phyloP scores from a whole-genome alignment of 805 yeast genomes.

The Zygosaccharomyces siamensis region DNA sequence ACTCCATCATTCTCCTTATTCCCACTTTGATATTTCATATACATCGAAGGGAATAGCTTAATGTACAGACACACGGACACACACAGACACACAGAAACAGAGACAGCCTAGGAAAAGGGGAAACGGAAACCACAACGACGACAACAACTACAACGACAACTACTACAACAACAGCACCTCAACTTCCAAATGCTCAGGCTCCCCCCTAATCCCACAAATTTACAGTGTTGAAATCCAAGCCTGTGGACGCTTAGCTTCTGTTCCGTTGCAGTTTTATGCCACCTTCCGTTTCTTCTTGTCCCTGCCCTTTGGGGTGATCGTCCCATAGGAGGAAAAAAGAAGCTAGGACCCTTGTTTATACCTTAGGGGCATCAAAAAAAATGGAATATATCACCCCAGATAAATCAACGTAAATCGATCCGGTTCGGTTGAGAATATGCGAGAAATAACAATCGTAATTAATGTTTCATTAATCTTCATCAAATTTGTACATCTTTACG shows the following conservation, averaged over 20 bases:
- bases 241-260: no score
- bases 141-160: neutral
- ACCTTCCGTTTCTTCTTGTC: neutral
- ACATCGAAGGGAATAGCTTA: conserved; percentile 5
- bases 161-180: neutral
- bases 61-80: neutral
- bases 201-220: neutral
- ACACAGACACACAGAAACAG: neutral
- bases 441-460: no score
- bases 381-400: neutral
- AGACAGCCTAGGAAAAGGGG: no score
- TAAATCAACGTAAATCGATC: neutral
- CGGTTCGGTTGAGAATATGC: neutral
- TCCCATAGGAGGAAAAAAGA: neutral
- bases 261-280: neutral
- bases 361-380: neutral
- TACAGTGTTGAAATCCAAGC: neutral
- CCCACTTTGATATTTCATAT: conserved; percentile 11
- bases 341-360: neutral
- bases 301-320: neutral
- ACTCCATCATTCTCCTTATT: neutral
- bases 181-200: neutral
- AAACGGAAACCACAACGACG: no score
- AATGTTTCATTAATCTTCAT: neutral
- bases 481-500: conserved; percentile 82